phyloP scores from a whole-genome alignment of 176 grass and related monocot species.

The Melocanna baccifera region DNA sequence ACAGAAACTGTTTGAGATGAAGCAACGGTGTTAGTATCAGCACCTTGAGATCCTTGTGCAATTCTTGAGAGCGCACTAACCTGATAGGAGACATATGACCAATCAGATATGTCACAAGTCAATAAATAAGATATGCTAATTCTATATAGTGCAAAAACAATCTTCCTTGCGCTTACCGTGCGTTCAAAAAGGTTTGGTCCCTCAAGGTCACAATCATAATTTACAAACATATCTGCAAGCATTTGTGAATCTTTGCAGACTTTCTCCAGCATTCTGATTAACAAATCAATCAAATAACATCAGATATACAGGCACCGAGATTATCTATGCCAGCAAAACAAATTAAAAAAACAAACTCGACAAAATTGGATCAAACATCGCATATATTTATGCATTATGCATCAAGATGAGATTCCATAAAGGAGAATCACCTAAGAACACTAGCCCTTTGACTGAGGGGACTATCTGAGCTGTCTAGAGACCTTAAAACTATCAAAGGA shows the following conservation, averaged over 20 bases:
- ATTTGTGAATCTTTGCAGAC: slow-evolving; percentile 98
- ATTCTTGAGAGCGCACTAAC: slow-evolving; percentile 94
- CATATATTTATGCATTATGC: not conserved
- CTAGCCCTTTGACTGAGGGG: slow-evolving; percentile 72
- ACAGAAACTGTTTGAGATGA: slow-evolving; percentile 74
- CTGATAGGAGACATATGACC: slow-evolving; percentile 41
- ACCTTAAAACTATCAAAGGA: slow-evolving; percentile 95
- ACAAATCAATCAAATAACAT: slow-evolving; percentile 35
- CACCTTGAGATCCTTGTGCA: slow-evolving; percentile 71
- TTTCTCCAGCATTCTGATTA: slow-evolving; percentile 94
- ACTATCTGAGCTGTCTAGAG: slow-evolving; percentile 84
- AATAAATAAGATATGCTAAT: slow-evolving; percentile 3
- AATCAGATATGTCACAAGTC: slow-evolving; percentile 25
- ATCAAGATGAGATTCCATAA: slow-evolving; percentile 9
- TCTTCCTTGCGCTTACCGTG: slow-evolving; percentile 43
- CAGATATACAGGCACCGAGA: not conserved
- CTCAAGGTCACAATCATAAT: slow-evolving; percentile 99
- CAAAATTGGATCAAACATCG: not conserved
- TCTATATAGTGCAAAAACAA: slow-evolving; percentile 5
- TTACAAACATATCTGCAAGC: slow-evolving; percentile 99
- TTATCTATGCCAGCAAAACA: slow-evolving; percentile 14
- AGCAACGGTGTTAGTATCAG: slow-evolving; percentile 63
- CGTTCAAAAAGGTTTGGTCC: slow-evolving; percentile 96
- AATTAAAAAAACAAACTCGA: slow-evolving; percentile 3
- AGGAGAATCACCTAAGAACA: slow-evolving; percentile 75